Evolutionary conservation across 1,284 basidiomycete species (phyloP).

Genomic region (Schizopora paradoxa): DNA sequence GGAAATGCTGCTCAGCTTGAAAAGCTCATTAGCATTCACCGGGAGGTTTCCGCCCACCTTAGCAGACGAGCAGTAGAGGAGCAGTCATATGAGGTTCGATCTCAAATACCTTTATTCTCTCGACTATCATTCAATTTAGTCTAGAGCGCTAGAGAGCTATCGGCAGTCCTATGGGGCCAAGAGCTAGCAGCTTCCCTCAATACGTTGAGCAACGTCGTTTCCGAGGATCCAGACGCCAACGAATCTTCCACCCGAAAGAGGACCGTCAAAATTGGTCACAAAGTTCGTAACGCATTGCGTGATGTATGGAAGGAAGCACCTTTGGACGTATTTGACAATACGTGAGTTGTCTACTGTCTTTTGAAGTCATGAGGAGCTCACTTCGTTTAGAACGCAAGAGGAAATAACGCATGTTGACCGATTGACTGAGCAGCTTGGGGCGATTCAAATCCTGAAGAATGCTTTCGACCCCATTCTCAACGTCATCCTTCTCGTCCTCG

Average conservation of each 20-base stretch:
- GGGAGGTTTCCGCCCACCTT: conserved; percentile 58
- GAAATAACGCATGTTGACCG: conserved; percentile 61
- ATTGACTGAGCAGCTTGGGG: conserved; percentile 70
- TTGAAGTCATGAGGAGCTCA: not conserved
- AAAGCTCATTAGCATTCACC: conserved; percentile 53
- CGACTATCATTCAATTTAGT: conserved; percentile 7
- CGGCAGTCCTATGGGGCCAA: conserved; percentile 66
- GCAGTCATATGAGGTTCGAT: conserved; percentile 67
- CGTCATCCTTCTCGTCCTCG: conserved; percentile 70
- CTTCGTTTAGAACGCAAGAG: conserved; percentile 50
- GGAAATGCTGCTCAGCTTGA: conserved; percentile 49
- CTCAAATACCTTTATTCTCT: not conserved
- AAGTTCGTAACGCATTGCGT: conserved; percentile 54
- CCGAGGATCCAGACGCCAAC: conserved; percentile 26
- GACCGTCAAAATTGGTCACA: conserved; percentile 43
- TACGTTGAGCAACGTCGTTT: conserved; percentile 43
- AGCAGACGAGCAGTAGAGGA: conserved; percentile 67
- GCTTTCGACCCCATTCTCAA: conserved; percentile 79
- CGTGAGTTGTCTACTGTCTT: conserved; percentile 38
- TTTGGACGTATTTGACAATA: conserved; percentile 69
- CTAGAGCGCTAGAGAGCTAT: conserved; percentile 74
- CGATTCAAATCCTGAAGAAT: conserved; percentile 64
- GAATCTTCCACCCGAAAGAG: conserved; percentile 29
- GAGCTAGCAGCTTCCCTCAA: conserved; percentile 63
- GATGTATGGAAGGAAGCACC: conserved; percentile 63